Evolutionary conservation across 129 eudicot genomes (phyloP), one percentile per base, ranked within the genome.

Genomic region (Chrysanthemum makinoi): DNA sequence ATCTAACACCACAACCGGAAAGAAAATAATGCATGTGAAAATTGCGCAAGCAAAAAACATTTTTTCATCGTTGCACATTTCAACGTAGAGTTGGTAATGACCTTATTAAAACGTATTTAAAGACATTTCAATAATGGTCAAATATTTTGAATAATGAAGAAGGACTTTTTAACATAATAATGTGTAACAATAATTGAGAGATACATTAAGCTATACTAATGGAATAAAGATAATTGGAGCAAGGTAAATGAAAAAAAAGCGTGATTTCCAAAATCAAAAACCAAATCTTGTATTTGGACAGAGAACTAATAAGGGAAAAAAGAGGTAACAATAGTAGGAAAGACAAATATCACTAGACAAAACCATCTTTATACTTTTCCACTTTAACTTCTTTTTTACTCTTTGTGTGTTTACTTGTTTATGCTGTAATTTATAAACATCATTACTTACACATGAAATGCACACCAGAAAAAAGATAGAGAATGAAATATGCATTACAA

Each of bases 341-440:
- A 85, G 77, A 76, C 61, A 76, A 65, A 77, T 56, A 74, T 66
- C 76, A 81, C 43, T 71, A 80, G 75, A 65, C 54, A 55, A 73
- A 84, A 46, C 61, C 59, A 30, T 33, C 61, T 49, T 70, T 77
- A 52, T 61, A 17, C 64, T 73, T 83, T 84, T 83, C 69, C 56
- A 50, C 66, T 49, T 81, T 81, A 72, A 35, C 87, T 79, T 74
- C 76, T 35, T 73, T 79, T 74, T 72, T 49, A 82, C 81, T 79
- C 78, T 39, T 57, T 73, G 65, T 75, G 67, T 78, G 70, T 72
- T 65, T 46, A 75, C 62, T 75, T 78, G 70, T 72, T 65, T 51
- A 75, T 66, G 75, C 52, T 51, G 72, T 75, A 52, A 16, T 53
- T 79, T 62, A 78, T 47, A 28, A 69, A 54, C 70, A 68, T 57